Evolutionary conservation across 192 early-diverging fungal species (phyloP).

Genomic region (Spizellomyces sp.): DNA sequence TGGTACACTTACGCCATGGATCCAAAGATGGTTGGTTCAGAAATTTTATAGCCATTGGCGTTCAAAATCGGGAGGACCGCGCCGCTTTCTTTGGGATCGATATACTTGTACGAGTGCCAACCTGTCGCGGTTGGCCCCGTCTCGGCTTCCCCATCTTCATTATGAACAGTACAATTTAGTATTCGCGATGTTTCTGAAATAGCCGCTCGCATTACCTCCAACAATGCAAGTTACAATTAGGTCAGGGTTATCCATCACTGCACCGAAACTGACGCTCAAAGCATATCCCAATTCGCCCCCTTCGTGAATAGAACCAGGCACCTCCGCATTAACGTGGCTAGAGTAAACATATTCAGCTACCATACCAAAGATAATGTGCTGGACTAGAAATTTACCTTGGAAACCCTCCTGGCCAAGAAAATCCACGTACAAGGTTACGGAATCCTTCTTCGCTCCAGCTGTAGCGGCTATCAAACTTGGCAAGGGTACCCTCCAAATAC

Average conservation of each 20-base stretch:
- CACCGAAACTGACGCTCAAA: constrained; percentile 47
- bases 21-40: constrained; percentile 45
- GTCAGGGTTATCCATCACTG: constrained; percentile 50
- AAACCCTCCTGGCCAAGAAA: constrained; percentile 52
- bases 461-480: constrained; percentile 43
- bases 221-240: constrained; percentile 52
- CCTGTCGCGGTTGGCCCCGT: constrained; percentile 47
- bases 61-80: constrained; percentile 48
- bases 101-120: constrained; percentile 49
- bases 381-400: constrained; percentile 8
- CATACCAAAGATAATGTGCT: background rate
- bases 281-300: constrained; percentile 52
- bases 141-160: constrained; percentile 46
- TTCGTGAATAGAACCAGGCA: constrained; percentile 50
- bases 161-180: background rate
- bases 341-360: background rate
- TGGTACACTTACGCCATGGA: constrained; percentile 41
- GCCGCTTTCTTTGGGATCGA: constrained; percentile 41
- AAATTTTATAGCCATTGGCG: constrained; percentile 49
- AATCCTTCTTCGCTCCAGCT: constrained; percentile 31
- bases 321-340: constrained; percentile 46
- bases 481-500: constrained; percentile 45
- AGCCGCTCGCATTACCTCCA: constrained; percentile 29
- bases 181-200: background rate
- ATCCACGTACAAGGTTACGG: constrained; percentile 25